Evolutionary conservation across 129 eudicot genomes (phyloP).

Genomic region (Centella asiatica): DNA sequence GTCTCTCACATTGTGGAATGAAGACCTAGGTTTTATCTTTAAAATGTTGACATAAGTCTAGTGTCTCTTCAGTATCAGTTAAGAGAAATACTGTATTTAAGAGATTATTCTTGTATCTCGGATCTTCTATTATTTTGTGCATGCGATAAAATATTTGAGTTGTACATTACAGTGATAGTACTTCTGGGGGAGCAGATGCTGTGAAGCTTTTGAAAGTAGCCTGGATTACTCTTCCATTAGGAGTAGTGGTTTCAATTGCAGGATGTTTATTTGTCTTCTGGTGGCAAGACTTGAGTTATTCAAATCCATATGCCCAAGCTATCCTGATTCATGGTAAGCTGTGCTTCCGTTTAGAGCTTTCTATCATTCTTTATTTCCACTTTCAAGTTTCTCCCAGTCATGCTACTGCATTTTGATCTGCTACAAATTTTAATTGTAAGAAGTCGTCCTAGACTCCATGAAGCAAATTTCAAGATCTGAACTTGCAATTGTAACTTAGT

Average conservation of each 20-base stretch:
- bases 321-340: slow-evolving; percentile 72
- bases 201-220: slow-evolving; percentile 75
- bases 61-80: neutral
- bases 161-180: slow-evolving; percentile 46
- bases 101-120: neutral
- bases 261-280: slow-evolving; percentile 69
- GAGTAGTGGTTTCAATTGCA: slow-evolving; percentile 46
- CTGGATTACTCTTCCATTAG: slow-evolving; percentile 83
- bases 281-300: slow-evolving; percentile 68
- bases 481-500: neutral
- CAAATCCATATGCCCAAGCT: slow-evolving; percentile 79
- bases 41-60: neutral
- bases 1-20: neutral
- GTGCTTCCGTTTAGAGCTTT: neutral
- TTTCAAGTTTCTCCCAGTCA: neutral
- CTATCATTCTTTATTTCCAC: neutral
- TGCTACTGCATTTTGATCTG: neutral
- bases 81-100: neutral
- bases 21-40: neutral
- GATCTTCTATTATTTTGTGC: slow-evolving; percentile 6
- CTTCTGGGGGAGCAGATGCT: slow-evolving; percentile 43
- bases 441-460: neutral
- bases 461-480: neutral
- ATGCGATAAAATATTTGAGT: slow-evolving; percentile 7
- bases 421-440: neutral